These are phyloP conservation scores for Durusdinium trenchii DNA, from an alignment of 73 alveolate species.

Conservation along the genomic window DNA sequence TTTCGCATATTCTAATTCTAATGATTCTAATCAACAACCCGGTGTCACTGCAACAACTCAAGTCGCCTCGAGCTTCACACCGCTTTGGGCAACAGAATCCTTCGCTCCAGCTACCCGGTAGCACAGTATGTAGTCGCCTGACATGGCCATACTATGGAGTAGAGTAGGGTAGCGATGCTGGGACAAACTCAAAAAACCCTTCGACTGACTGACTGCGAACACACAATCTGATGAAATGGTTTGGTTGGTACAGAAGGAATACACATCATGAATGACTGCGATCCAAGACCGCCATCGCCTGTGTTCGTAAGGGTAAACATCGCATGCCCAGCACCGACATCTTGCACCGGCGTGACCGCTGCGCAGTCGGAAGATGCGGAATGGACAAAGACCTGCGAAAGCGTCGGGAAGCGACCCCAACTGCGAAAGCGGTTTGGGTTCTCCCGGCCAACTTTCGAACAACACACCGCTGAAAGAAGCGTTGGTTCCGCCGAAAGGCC, in stretches of 20 bases:
- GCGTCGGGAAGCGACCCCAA: background rate
- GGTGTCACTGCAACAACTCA: too few species aligned
- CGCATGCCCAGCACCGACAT: conserved; percentile 91
- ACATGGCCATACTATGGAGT: too few species aligned
- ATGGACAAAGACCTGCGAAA: conserved; percentile 73
- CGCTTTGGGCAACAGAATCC: conserved; percentile 87
- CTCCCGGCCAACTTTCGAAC: background rate
- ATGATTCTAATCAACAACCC: too few species aligned
- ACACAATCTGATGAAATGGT: too few species aligned
- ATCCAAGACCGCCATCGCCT: conserved; percentile 13
- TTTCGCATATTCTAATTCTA: too few species aligned
- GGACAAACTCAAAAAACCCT: background rate
- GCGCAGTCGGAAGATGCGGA: conserved; percentile 87
- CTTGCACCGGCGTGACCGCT: conserved; percentile 79
- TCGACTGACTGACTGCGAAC: background rate
- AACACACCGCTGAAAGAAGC: background rate
- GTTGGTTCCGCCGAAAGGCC: too few species aligned
- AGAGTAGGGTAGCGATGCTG: too few species aligned
- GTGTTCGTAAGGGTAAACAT: conserved; percentile 75
- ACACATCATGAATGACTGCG: background rate
- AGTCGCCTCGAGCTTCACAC: conserved; percentile 84
- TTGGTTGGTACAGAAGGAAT: background rate
- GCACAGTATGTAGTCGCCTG: conserved; percentile 91
- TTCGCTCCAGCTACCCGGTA: conserved; percentile 57
- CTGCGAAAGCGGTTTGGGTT: too few species aligned